A percentile compares a stretch with the other conserved stretches of the same genome.
Conservation (phyloP, 345 rosid species). For the Streptanthus diversifolius region DNA sequence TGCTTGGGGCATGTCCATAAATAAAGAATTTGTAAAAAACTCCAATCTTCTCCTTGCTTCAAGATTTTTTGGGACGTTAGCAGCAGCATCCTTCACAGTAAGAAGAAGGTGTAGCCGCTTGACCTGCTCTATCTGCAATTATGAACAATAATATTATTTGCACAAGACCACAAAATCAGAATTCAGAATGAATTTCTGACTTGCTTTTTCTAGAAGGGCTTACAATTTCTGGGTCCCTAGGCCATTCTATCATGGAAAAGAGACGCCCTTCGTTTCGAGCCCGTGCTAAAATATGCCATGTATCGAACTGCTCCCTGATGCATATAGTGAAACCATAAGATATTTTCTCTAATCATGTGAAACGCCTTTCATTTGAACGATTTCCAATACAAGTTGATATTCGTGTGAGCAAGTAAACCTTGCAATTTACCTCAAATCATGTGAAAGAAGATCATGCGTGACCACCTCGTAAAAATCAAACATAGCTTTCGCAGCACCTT, state of each 20-base stretch:
- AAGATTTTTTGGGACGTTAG: constrained; percentile 93
- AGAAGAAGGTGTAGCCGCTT: constrained; percentile 95
- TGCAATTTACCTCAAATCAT: constrained; percentile 68
- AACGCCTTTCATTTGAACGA: no score
- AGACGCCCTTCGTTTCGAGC: constrained; percentile 87
- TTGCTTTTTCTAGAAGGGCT: constrained; percentile 17
- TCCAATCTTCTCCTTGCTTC: constrained; percentile 97
- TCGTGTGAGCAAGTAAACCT: neutral
- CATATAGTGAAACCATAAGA: constrained; percentile 10
- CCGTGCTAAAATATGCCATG: constrained; percentile 86
- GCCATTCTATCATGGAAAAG: constrained; percentile 86
- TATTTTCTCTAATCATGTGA: neutral
- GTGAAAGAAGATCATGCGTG: constrained; percentile 77
- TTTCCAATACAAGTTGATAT: constrained; percentile 10
- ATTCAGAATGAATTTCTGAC: constrained; percentile 2
- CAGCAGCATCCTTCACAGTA: constrained; percentile 89
- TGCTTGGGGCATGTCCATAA: constrained; percentile 94
- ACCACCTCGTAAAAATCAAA: constrained; percentile 79
- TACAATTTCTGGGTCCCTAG: constrained; percentile 92
- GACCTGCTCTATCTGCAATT: constrained; percentile 79
- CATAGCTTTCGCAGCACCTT: constrained; percentile 87
- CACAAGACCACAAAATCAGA: constrained; percentile 22
- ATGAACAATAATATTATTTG: constrained; percentile 21
- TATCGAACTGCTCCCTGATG: constrained; percentile 90
- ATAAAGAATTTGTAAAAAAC: constrained; percentile 85